These are phyloP conservation scores for Scleroderma citrinum DNA, from an alignment of 768 basidiomycete genomes.

Conservation along the genomic window DNA sequence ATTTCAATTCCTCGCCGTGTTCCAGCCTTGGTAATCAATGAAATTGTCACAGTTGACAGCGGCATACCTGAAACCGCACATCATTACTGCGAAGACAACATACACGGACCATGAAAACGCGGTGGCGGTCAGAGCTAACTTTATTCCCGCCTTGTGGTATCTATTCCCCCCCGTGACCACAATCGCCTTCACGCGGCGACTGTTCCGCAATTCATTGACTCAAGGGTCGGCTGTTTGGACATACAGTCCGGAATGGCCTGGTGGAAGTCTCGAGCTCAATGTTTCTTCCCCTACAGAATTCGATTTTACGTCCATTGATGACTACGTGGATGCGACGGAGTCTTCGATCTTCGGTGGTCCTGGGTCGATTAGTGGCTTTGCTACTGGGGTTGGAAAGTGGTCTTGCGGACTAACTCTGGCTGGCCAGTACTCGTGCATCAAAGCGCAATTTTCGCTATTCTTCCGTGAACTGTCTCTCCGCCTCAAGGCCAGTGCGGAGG, in stretches of 20 bases:
- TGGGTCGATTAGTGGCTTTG: conserved; percentile 50
- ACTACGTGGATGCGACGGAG: conserved; percentile 18
- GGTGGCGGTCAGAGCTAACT: conserved; percentile 33
- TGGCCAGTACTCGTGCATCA: conserved; percentile 41
- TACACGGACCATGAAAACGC: conserved; percentile 48
- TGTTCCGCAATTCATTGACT: conserved; percentile 44
- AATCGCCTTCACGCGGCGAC: conserved; percentile 42
- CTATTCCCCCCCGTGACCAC: conserved; percentile 35
- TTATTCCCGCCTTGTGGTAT: conserved; percentile 29
- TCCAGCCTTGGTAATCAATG: conserved; percentile 9
- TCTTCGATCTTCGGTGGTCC: conserved; percentile 21
- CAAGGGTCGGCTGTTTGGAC: conserved; percentile 38
- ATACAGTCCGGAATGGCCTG: conserved; percentile 16
- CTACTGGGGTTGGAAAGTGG: conserved; percentile 40
- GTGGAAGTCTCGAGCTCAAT: conserved; percentile 33
- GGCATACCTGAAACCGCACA: conserved; percentile 36
- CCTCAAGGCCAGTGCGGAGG: conserved; percentile 44
- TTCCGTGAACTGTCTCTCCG: conserved; percentile 52
- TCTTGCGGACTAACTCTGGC: conserved; percentile 45
- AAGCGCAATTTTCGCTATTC: conserved; percentile 45
- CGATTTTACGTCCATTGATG: conserved; percentile 25
- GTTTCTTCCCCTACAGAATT: conserved; percentile 39
- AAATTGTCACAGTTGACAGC: conserved; percentile 32
- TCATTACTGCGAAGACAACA: conserved; percentile 36
- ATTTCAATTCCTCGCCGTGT: conserved; percentile 13